These are phyloP conservation scores for Neospora caninum DNA, from an alignment of 169 alveolate genomes.

Conservation along the genomic window DNA sequence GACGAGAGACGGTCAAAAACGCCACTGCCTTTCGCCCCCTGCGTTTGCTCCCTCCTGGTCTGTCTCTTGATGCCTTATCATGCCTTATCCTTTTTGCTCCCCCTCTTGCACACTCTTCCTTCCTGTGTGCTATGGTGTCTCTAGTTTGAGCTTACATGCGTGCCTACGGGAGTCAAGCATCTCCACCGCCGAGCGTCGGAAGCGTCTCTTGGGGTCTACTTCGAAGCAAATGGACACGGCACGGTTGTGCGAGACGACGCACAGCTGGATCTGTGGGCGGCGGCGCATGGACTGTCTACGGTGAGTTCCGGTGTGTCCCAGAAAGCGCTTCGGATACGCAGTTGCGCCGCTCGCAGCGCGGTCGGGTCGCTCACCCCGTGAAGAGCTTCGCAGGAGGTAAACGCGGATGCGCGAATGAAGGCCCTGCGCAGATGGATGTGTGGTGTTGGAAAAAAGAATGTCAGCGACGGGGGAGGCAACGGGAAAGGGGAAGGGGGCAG, in stretches of 20 bases:
- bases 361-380: no score
- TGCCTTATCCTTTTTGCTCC: neutral
- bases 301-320: neutral
- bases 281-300: neutral
- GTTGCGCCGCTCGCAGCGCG: no score
- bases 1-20: no score
- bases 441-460: no score
- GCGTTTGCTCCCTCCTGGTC: no score
- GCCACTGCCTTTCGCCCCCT: no score
- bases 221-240: constrained; percentile 94
- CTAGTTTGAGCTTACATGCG: constrained; percentile 68
- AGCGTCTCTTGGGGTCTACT: constrained; percentile 87
- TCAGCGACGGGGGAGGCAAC: no score
- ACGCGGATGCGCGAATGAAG: no score
- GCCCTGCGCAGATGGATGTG: no score
- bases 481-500: no score
- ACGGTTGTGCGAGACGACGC: constrained; percentile 78
- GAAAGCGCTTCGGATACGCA: no score
- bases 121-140: neutral
- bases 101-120: neutral
- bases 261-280: constrained; percentile 73
- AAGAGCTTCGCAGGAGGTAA: no score
- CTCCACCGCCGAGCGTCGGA: constrained; percentile 84
- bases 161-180: constrained; percentile 88
- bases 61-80: neutral